These are phyloP conservation scores for Dipodascus geniculatus DNA, from an alignment of 805 yeast species.

Conservation along the genomic window DNA sequence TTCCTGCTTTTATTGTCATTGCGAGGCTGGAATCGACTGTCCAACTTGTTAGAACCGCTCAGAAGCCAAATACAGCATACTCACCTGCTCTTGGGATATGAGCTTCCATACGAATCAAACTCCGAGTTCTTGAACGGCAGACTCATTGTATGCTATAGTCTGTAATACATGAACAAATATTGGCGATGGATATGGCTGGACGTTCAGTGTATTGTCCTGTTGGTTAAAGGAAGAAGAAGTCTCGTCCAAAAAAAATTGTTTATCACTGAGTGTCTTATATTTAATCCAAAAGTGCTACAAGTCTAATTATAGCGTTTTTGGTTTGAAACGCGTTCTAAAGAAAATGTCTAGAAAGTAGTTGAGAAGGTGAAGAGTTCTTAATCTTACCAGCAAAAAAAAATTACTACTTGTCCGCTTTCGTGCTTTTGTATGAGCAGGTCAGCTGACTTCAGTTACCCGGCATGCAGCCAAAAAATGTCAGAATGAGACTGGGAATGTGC, in stretches of 20 bases:
- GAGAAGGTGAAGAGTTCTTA: neutral
- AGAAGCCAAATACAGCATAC: too few species aligned
- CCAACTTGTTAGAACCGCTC: too few species aligned
- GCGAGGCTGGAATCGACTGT: neutral
- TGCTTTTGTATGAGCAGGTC: neutral
- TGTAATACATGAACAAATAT: neutral
- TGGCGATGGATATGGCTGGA: too few species aligned
- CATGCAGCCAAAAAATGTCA: neutral
- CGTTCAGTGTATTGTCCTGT: too few species aligned
- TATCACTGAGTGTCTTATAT: neutral
- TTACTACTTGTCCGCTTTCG: neutral
- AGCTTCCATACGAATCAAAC: constrained; percentile 14
- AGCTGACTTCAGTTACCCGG: neutral
- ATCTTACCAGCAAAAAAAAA: neutral
- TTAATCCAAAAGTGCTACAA: neutral
- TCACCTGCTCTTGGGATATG: constrained; percentile 5
- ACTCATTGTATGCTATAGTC: constrained; percentile 10
- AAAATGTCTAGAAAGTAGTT: neutral
- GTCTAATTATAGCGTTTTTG: neutral
- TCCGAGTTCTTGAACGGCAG: constrained; percentile 16
- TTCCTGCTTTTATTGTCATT: neutral
- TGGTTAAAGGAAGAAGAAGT: neutral
- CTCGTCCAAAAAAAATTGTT: neutral
- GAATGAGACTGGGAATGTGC: neutral
- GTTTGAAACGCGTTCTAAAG: neutral